Evolutionary conservation across 305 asterid species (phyloP), one percentile per base, ranked within the genome.

Genomic region (Ajuga reptans): DNA sequence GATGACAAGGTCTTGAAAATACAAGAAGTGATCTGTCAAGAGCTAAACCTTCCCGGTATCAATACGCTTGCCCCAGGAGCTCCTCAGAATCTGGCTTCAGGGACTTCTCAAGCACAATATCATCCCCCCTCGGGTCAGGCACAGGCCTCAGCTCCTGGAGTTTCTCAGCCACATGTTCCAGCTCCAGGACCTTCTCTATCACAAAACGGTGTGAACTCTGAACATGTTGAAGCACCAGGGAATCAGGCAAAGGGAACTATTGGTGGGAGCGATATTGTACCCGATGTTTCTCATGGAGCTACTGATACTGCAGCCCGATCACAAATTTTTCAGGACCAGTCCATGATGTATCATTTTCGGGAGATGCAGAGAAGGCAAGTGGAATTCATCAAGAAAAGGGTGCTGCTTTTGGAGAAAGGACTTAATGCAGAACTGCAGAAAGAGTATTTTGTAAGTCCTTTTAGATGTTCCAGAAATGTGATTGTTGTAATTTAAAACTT

Each of bases 321-420:
- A 56, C 98, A 86, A 74, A 29, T 65, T 67, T 71, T 70, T 78
- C 97, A 84, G 75, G 98, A 90, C 52, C 87, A 90, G 3, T 73
- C 87, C 59, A 57, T 64, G 58, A 61, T 84, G 46, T 84, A 80
- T 79, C 92, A 86, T 73, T 90, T 81, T 71, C 85, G 96, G 64
- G 99, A 93, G 85, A 84, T 91, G 95, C 99, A 93, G 85, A 83
- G 96, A 77, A 84, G 96, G 72, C 96, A 78, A 71, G 97, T 91
- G 64, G 99, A 93, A 76, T 93, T 89, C 72, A 71, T 93, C 72
- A 93, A 93, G 79, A 93, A 89, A 79, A 81, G 99, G 81, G 97
- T 93, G 72, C 88, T 86, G 55, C 96, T 93, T 78, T 75, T 93
- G 57, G 97, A 93, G 74, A 93, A 85, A 83, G 96, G 87, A 6